These are phyloP conservation scores for Didymosphaeria variabile DNA, from an alignment of 2,329 filamentous ascomycete genomes.

Conservation along the genomic window DNA sequence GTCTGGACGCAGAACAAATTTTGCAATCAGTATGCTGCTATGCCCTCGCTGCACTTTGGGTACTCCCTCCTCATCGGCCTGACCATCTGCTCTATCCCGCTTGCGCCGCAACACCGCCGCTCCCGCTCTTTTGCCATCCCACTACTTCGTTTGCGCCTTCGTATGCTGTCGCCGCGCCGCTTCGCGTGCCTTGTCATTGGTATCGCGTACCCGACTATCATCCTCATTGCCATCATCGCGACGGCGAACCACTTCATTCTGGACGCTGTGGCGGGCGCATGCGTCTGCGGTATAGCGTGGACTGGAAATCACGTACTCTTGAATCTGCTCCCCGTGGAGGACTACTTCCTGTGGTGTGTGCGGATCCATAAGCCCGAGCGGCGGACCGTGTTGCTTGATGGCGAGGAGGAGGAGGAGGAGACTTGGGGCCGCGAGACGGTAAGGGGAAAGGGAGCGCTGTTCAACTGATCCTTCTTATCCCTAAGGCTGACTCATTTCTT, in stretches of 20 bases:
- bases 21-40: slow-evolving; percentile 80
- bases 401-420: slow-evolving; percentile 28
- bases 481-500: background rate
- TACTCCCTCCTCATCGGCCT: slow-evolving; percentile 78
- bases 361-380: slow-evolving; percentile 70
- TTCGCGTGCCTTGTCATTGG: slow-evolving; percentile 61
- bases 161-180: slow-evolving; percentile 61
- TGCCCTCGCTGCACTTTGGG: slow-evolving; percentile 79
- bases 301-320: slow-evolving; percentile 62
- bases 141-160: slow-evolving; percentile 42
- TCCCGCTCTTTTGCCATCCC: slow-evolving; percentile 46
- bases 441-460: slow-evolving; percentile 20
- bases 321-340: slow-evolving; percentile 72
- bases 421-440: slow-evolving; percentile 2
- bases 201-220: slow-evolving; percentile 70
- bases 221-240: slow-evolving; percentile 73
- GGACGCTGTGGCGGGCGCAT: slow-evolving; percentile 73
- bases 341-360: slow-evolving; percentile 71
- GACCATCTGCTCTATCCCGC: slow-evolving; percentile 72
- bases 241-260: slow-evolving; percentile 78
- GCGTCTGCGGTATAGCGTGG: slow-evolving; percentile 73
- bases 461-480: background rate
- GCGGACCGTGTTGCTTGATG: slow-evolving; percentile 26
- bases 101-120: slow-evolving; percentile 63
- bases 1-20: slow-evolving; percentile 78